Evolutionary conservation across 2,329 filamentous ascomycete species (phyloP).

Genomic region (Cytospora schulzeri): DNA sequence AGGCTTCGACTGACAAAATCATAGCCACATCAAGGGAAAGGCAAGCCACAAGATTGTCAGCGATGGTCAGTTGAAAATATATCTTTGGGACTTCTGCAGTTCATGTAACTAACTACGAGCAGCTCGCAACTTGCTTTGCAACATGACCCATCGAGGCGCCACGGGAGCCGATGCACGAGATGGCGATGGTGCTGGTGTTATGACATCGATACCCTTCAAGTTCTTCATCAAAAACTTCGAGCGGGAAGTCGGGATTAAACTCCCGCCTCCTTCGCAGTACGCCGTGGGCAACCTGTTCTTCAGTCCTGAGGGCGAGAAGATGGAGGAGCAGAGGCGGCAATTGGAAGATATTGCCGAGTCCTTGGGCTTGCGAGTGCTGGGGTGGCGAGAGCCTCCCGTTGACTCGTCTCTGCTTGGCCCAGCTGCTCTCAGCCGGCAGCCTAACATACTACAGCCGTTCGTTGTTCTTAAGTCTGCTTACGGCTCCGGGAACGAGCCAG

Average conservation of each 20-base stretch:
- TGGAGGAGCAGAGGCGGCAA: slow-evolving; percentile 86
- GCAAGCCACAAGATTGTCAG: slow-evolving; percentile 97
- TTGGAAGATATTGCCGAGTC: slow-evolving; percentile 93
- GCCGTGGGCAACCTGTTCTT: slow-evolving; percentile 98
- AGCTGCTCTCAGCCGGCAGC: slow-evolving; percentile 90
- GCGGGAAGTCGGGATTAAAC: slow-evolving; percentile 81
- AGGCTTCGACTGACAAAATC: slow-evolving; percentile 23
- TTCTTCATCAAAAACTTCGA: slow-evolving; percentile 99
- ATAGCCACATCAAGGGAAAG: slow-evolving; percentile 94
- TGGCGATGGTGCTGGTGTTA: slow-evolving; percentile 97
- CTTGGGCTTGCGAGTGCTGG: slow-evolving; percentile 85
- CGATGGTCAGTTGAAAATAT: slow-evolving; percentile 70
- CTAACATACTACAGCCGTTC: slow-evolving; percentile 92
- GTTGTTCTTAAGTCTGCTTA: slow-evolving; percentile 86
- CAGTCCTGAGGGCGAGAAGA: slow-evolving; percentile 88
- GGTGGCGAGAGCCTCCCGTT: slow-evolving; percentile 93
- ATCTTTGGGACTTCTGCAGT: background rate
- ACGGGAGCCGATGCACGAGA: slow-evolving; percentile 97
- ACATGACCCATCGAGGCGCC: slow-evolving; percentile 99
- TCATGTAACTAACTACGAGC: slow-evolving; percentile 21
- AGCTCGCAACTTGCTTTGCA: slow-evolving; percentile 94
- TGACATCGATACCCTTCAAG: slow-evolving; percentile 97
- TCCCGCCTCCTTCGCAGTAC: slow-evolving; percentile 90
- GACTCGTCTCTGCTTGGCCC: slow-evolving; percentile 93
- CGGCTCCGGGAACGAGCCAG: slow-evolving; percentile 76